A percentile compares a stretch with the other conserved stretches of the same genome.
phyloP scores from a whole-genome alignment of 1,284 basidiomycete genomes.

The Marasmius tenuissimus region DNA sequence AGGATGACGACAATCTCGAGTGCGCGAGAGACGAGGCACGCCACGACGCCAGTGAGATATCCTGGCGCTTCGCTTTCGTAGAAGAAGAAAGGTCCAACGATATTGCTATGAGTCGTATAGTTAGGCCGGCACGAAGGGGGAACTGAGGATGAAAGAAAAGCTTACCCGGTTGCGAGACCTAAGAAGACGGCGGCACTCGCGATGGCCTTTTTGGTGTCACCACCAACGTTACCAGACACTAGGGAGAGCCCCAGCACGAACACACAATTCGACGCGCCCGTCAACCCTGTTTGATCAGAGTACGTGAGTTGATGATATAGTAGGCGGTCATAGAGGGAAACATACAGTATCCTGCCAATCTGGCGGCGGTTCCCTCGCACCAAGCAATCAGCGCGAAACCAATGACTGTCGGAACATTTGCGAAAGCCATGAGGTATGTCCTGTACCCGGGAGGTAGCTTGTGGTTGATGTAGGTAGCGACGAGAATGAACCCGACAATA shows the following conservation, averaged over 20 bases:
- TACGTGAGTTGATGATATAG: background rate
- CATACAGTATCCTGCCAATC: slow-evolving; percentile 26
- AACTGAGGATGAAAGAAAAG: slow-evolving; percentile 7
- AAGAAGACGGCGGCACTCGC: slow-evolving; percentile 24
- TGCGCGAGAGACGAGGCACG: slow-evolving; percentile 34
- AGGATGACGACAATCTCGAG: slow-evolving; percentile 34
- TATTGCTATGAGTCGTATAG: slow-evolving; percentile 34
- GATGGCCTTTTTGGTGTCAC: slow-evolving; percentile 42
- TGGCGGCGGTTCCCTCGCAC: slow-evolving; percentile 19
- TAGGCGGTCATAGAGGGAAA: background rate
- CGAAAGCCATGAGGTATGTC: slow-evolving; percentile 24
- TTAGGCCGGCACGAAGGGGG: background rate
- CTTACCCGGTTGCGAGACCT: slow-evolving; percentile 30
- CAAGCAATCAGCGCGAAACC: slow-evolving; percentile 26
- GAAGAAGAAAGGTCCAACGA: slow-evolving; percentile 41
- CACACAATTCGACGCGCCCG: slow-evolving; percentile 40
- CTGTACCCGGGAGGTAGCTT: slow-evolving; percentile 21
- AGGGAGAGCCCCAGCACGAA: slow-evolving; percentile 45
- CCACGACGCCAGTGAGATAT: slow-evolving; percentile 40
- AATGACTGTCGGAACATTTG: slow-evolving; percentile 23
- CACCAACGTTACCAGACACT: slow-evolving; percentile 45
- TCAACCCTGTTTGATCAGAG: slow-evolving; percentile 23
- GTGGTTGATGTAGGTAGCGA: slow-evolving; percentile 19
- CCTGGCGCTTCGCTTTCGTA: slow-evolving; percentile 33
- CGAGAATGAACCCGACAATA: slow-evolving; percentile 22